phyloP scores from a whole-genome alignment of 1,284 basidiomycete species.

The Apiotrichum porosum region DNA sequence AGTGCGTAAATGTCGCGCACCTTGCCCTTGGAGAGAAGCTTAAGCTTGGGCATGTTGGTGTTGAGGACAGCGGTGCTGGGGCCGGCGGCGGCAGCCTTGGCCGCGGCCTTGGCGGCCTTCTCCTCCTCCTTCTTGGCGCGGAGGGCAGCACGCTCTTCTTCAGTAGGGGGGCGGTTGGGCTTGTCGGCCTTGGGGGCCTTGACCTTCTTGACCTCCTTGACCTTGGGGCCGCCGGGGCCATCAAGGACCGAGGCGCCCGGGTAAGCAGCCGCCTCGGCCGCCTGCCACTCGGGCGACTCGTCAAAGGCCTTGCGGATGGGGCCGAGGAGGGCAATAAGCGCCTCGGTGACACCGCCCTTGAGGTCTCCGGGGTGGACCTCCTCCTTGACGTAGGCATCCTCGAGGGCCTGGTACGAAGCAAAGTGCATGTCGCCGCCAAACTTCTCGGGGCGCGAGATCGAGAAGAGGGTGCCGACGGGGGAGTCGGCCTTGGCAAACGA shows the following conservation, averaged over 20 bases:
- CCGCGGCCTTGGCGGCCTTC: conserved; percentile 41
- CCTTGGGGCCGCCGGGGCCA: conserved; percentile 13
- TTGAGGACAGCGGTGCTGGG: conserved; percentile 22
- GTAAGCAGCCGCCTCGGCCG: conserved; percentile 74
- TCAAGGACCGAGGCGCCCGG: conserved; percentile 57
- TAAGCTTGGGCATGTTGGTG: conserved; percentile 52
- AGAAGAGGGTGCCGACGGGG: conserved; percentile 78
- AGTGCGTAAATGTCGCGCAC: conserved; percentile 83
- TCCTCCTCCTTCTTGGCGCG: conserved; percentile 41
- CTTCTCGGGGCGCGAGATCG: conserved; percentile 69
- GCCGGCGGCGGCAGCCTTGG: conserved; percentile 15
- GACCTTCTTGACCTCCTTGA: conserved; percentile 30
- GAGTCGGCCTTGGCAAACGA: conserved; percentile 64
- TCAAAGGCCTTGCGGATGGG: conserved; percentile 78
- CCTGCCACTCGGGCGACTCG: conserved; percentile 73
- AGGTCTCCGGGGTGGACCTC: conserved; percentile 85
- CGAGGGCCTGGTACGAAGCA: conserved; percentile 60
- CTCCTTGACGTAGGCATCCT: conserved; percentile 71
- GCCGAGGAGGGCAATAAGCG: conserved; percentile 70
- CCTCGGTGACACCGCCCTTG: conserved; percentile 74
- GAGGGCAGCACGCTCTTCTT: conserved; percentile 43
- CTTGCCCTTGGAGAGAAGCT: conserved; percentile 77
- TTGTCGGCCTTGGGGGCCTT: conserved; percentile 17
- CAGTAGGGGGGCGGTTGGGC: conserved; percentile 35
- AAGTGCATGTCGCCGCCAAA: conserved; percentile 83